Base-by-base conservation (phyloP, 208 protist genomes). In the Crithidia sp. region DNA sequence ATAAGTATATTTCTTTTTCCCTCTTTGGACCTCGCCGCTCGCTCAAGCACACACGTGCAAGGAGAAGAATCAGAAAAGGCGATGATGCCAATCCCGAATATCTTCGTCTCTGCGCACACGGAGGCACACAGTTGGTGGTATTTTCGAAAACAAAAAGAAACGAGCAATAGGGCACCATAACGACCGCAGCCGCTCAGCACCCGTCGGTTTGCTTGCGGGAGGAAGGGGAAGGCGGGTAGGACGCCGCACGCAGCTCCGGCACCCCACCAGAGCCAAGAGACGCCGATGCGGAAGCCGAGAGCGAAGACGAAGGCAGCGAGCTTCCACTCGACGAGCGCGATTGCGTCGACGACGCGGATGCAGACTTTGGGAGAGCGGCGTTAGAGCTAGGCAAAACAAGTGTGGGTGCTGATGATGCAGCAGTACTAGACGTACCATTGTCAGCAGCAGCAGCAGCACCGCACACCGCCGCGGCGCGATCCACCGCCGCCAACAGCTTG, bases 191-290 rank as follows among this genome's bases (percentile, higher is more conserved):
- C 45, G 16, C 5, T 58, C 41, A 71, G 10, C 71, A 59, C 7
- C 36, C 36, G 14, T 16, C 56, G 7, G 72, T 77, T 37, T 69
- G 57, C 36, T 77, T 36, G 3, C 36, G 17, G 4, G 55, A 71
- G 65, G 60, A 67, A 4, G 65, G 72, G 19, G 58, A 60, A 12
- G 56, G 55, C 4, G 72, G 41, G 40, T 61, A 75, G 28, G 70
- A 75, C 50, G 61, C 41, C 3, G 44, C 40, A 0, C 53, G 59
- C 36, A 62, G 50, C 17, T 49, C 40, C 53, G 10, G 64, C 7
- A n/a, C 37, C 3, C 13, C 28, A 12, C n/a, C 49, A 13, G 49
- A n/a, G 4, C 45, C 44, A 8, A 66, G 19, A 5, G 63, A 67
- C 14, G 50, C 45, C 1, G 63, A 37, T 14, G 63, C 50, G 3